phyloP scores from a whole-genome alignment of 2,329 filamentous ascomycete species.

The Intubia oerlemansii region DNA sequence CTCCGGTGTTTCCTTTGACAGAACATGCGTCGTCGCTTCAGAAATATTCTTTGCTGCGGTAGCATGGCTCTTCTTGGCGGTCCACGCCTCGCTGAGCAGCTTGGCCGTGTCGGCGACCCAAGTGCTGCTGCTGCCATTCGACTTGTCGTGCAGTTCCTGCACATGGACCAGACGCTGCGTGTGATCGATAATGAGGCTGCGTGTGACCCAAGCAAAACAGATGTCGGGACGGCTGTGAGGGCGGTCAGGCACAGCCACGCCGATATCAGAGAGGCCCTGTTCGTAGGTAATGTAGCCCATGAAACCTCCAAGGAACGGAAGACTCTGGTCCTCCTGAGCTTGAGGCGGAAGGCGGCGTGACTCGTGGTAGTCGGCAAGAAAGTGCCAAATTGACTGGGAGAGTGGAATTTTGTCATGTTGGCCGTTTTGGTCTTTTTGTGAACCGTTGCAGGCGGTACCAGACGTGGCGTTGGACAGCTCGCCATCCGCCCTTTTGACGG shows the following conservation, averaged over 20 bases:
- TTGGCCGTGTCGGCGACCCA: slow-evolving; percentile 23
- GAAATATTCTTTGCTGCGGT: no score
- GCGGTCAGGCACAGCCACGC: slow-evolving; percentile 17
- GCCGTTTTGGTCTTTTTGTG: no score
- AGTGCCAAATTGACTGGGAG: slow-evolving; percentile 30
- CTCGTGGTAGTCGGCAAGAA: slow-evolving; percentile 24
- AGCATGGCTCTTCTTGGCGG: no score
- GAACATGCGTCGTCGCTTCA: neutral
- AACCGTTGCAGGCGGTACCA: no score
- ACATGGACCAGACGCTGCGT: slow-evolving; percentile 36
- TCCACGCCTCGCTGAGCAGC: no score
- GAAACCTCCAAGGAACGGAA: slow-evolving; percentile 61
- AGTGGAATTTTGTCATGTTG: no score
- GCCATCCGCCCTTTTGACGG: slow-evolving; percentile 7
- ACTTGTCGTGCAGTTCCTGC: slow-evolving; percentile 42
- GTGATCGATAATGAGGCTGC: slow-evolving; percentile 62
- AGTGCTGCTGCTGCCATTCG: neutral
- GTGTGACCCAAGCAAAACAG: slow-evolving; percentile 54
- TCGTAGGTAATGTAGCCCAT: slow-evolving; percentile 77
- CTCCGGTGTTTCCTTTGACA: neutral
- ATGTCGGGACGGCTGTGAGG: slow-evolving; percentile 40
- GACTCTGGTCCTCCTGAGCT: slow-evolving; percentile 1
- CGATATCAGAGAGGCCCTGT: slow-evolving; percentile 44
- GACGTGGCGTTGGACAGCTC: no score
- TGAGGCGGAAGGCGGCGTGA: slow-evolving; percentile 1